Evolutionary conservation across 805 yeast genomes (phyloP).

Genomic region (Ascoidea rubescens): DNA sequence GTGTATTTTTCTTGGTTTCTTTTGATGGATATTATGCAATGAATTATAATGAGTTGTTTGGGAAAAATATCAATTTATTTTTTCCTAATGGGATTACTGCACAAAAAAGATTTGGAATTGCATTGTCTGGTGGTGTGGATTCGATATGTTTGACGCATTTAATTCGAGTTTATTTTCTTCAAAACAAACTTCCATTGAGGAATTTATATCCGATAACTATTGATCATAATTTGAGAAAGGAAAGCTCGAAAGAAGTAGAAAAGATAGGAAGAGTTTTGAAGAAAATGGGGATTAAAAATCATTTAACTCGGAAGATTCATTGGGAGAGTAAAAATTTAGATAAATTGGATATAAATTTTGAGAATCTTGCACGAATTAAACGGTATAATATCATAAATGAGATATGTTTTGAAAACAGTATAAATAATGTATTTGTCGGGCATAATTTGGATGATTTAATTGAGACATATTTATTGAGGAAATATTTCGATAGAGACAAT

Average conservation of each 20-base stretch:
- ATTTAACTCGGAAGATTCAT: slow-evolving; percentile 12
- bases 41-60: too few relatives aligned
- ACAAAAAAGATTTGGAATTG: slow-evolving; percentile 19
- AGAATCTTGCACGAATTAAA: slow-evolving; percentile 25
- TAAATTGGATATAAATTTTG: slow-evolving; percentile 20
- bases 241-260: slow-evolving; percentile 21
- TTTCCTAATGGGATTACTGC: not conserved
- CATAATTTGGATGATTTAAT: slow-evolving; percentile 28
- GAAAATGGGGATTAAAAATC: not conserved
- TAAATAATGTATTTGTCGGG: slow-evolving; percentile 20
- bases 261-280: slow-evolving; percentile 19
- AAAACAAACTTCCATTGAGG: slow-evolving; percentile 12
- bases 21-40: too few relatives aligned
- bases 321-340: slow-evolving; percentile 15
- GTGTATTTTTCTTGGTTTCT: too few relatives aligned
- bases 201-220: slow-evolving; percentile 25
- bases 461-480: slow-evolving; percentile 27
- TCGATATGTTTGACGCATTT: slow-evolving; percentile 29
- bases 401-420: slow-evolving; percentile 13
- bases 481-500: slow-evolving; percentile 23
- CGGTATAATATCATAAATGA: slow-evolving; percentile 20
- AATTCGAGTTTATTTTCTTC: slow-evolving; percentile 14
- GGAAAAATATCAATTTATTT: too few relatives aligned
- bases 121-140: slow-evolving; percentile 33
- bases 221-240: slow-evolving; percentile 24